These are phyloP conservation scores for Isatis lusitanica DNA, from an alignment of 441 rosid species.

Conservation along the genomic window DNA sequence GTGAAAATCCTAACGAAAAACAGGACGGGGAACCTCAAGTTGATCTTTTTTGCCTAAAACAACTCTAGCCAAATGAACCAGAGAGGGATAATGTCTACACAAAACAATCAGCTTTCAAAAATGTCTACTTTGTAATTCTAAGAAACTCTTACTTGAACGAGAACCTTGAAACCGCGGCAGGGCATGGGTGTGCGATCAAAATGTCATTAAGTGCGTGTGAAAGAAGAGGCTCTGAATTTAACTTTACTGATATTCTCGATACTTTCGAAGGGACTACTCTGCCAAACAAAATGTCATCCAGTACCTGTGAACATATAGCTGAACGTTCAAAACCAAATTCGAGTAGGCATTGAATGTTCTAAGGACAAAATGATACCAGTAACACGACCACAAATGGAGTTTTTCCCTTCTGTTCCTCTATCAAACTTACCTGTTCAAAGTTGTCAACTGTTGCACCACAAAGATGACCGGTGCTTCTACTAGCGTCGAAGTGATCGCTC, in stretches of 20 bases:
- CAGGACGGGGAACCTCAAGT: neutral
- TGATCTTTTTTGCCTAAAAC: neutral
- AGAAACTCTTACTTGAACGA: slow-evolving; percentile 65
- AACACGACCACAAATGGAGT: neutral
- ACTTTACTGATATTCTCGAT: slow-evolving; percentile 55
- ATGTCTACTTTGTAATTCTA: neutral
- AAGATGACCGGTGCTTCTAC: slow-evolving; percentile 83
- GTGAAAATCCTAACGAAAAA: neutral
- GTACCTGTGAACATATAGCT: slow-evolving; percentile 46
- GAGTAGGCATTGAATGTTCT: neutral
- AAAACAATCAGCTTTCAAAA: neutral
- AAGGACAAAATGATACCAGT: neutral
- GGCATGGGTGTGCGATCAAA: slow-evolving; percentile 79
- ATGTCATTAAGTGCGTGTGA: slow-evolving; percentile 76
- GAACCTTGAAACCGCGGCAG: slow-evolving; percentile 79
- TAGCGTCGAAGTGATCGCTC: slow-evolving; percentile 76
- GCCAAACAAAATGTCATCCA: slow-evolving; percentile 69
- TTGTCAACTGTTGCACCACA: slow-evolving; percentile 81
- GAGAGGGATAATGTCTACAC: neutral
- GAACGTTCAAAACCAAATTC: slow-evolving; percentile 5
- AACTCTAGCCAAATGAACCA: neutral
- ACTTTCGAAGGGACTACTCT: slow-evolving; percentile 49
- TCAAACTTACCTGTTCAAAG: slow-evolving; percentile 67
- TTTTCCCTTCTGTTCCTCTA: neutral
- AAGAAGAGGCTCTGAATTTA: slow-evolving; percentile 60